Percentiles rank a stretch among this genome's conserved stretches.
These are phyloP conservation scores for Gossypium australe DNA, from an alignment of 345 rosid species.

Conservation along the genomic window DNA sequence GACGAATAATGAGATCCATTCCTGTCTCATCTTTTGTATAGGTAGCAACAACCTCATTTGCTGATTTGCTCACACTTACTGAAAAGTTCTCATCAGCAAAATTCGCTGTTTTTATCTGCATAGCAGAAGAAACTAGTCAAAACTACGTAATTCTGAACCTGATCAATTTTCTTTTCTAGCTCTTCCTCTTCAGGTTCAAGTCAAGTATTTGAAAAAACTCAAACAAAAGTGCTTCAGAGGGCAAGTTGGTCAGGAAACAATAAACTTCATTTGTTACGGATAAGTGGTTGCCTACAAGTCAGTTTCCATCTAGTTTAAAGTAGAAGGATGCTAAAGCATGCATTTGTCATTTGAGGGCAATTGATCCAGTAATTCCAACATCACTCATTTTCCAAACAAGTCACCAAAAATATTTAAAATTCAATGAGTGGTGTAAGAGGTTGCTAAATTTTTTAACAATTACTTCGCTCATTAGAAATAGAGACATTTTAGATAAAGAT, in stretches of 20 bases:
- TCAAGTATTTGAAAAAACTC: neutral
- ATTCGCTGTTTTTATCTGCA: conserved; percentile 87
- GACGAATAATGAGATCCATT: conserved; percentile 86
- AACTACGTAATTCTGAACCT: neutral
- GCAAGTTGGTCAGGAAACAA: neutral
- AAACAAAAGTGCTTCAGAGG: neutral
- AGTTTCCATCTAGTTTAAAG: neutral
- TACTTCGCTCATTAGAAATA: neutral
- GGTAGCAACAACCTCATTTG: conserved; percentile 93
- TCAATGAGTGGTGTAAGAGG: neutral
- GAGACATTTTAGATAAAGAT: neutral
- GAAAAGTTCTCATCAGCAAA: conserved; percentile 81
- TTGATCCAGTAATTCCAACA: neutral
- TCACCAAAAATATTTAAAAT: neutral
- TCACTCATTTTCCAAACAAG: neutral
- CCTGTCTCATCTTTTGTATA: conserved; percentile 93
- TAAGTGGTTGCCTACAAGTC: neutral
- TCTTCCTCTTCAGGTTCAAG: conserved; percentile 1
- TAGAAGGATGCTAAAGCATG: conserved; percentile 9
- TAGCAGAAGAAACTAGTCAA: conserved; percentile 18
- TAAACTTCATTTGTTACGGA: neutral
- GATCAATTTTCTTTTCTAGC: neutral
- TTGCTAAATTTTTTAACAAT: neutral
- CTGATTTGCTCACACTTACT: conserved; percentile 81
- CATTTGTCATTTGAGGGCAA: neutral